Percentiles rank a stretch among this genome's conserved stretches.
Evolutionary conservation across 1,284 basidiomycete genomes (phyloP).

Genomic region (Neolentinus lepideus): DNA sequence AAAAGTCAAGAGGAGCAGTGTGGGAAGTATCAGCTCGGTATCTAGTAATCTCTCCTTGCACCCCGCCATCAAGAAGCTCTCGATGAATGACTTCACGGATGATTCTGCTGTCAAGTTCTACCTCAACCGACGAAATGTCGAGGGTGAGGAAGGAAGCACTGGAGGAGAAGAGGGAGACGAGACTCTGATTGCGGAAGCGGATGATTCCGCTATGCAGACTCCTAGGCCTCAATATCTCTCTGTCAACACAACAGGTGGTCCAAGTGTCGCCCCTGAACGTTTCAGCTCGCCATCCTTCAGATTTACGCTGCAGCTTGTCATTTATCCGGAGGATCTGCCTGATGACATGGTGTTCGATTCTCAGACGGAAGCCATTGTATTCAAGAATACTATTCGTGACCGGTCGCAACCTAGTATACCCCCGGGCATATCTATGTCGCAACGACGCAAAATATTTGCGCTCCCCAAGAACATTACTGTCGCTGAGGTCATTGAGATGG

Average conservation of each 20-base stretch:
- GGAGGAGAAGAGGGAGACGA: constrained; percentile 40
- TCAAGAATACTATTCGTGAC: constrained; percentile 60
- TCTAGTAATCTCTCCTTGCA: constrained; percentile 88
- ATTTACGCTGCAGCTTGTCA: constrained; percentile 82
- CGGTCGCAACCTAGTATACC: constrained; percentile 36
- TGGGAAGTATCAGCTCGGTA: constrained; percentile 90
- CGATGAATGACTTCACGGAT: constrained; percentile 96
- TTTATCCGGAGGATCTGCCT: constrained; percentile 85
- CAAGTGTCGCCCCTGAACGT: constrained; percentile 56
- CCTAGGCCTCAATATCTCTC: constrained; percentile 35
- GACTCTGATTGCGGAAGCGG: constrained; percentile 38
- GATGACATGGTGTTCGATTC: constrained; percentile 93
- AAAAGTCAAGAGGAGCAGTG: constrained; percentile 86
- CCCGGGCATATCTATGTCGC: constrained; percentile 47
- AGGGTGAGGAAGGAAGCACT: constrained; percentile 23
- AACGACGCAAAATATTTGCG: constrained; percentile 72
- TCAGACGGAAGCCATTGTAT: constrained; percentile 84
- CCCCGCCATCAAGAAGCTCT: constrained; percentile 87
- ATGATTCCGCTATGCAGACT: constrained; percentile 14
- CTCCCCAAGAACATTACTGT: constrained; percentile 94
- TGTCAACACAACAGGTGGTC: constrained; percentile 28
- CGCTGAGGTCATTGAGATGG: constrained; percentile 91
- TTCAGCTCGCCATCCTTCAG: constrained; percentile 76
- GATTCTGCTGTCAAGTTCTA: constrained; percentile 97
- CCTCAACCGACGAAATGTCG: constrained; percentile 56